phyloP scores from a whole-genome alignment of 495 filamentous ascomycete species.

The Trichoderma gamsii region DNA sequence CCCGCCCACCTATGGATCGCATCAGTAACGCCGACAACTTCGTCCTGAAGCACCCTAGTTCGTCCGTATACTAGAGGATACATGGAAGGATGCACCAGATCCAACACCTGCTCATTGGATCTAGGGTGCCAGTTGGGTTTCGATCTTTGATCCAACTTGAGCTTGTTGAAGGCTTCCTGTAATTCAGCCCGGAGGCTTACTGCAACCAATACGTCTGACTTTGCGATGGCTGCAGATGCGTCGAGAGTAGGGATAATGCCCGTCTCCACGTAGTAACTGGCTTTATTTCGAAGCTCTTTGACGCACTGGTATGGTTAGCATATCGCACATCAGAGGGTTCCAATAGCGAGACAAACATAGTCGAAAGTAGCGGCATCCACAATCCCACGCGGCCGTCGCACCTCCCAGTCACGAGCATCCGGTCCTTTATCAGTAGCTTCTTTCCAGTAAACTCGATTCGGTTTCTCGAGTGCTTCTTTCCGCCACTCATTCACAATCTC shows the following conservation, averaged over 20 bases:
- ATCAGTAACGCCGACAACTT: conserved; percentile 28
- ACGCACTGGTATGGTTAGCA: conserved; percentile 30
- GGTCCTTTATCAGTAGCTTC: background rate
- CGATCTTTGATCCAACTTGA: conserved; percentile 38
- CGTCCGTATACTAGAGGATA: conserved; percentile 53
- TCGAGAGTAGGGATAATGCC: conserved; percentile 33
- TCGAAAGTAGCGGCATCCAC: background rate
- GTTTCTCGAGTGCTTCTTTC: conserved; percentile 28
- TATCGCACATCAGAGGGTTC: background rate
- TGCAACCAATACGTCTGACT: conserved; percentile 26
- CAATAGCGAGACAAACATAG: background rate
- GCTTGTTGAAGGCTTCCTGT: conserved; percentile 22
- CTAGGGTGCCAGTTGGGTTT: conserved; percentile 53
- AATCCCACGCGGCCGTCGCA: conserved; percentile 15
- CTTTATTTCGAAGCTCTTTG: conserved; percentile 46
- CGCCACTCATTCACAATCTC: conserved; percentile 34
- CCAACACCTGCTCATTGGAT: conserved; percentile 49
- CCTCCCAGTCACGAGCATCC: conserved; percentile 39
- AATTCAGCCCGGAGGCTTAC: conserved; percentile 20
- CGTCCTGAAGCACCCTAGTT: conserved; percentile 27
- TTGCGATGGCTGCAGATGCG: conserved; percentile 22
- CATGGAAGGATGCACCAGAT: conserved; percentile 58
- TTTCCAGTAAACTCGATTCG: conserved; percentile 14
- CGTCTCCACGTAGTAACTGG: conserved; percentile 27
- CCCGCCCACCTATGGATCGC: conserved; percentile 30